Conservation (phyloP, 768 basidiomycete species). For the Lactarius evosmus region DNA sequence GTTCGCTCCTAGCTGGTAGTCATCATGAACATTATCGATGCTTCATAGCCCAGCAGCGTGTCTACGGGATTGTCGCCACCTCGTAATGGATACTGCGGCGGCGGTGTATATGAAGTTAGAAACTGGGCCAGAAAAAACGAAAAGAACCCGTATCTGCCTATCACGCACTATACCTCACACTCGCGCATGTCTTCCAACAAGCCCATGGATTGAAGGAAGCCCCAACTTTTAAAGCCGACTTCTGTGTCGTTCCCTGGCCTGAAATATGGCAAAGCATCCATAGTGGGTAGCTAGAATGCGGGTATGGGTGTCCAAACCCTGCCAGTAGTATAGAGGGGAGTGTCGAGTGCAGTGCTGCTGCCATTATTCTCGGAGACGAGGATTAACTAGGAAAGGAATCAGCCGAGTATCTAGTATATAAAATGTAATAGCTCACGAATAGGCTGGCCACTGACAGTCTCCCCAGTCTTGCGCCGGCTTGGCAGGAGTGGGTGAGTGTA, state of each 20-base stretch:
- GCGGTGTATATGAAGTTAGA: slow-evolving; percentile 28
- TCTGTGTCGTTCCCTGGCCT: slow-evolving; percentile 61
- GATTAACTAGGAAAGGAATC: too few species aligned
- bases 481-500: too few species aligned
- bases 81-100: slow-evolving; percentile 20
- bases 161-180: slow-evolving; percentile 72
- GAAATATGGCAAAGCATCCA: slow-evolving; percentile 66
- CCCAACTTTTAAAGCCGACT: slow-evolving; percentile 61
- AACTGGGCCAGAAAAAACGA: not conserved
- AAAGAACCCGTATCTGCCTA: slow-evolving; percentile 43
- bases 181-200: slow-evolving; percentile 75
- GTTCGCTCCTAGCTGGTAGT: not conserved
- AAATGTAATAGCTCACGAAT: too few species aligned
- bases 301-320: slow-evolving; percentile 71
- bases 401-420: too few species aligned
- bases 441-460: too few species aligned
- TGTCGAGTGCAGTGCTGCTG: slow-evolving; percentile 37
- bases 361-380: slow-evolving; percentile 38
- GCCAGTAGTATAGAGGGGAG: slow-evolving; percentile 60
- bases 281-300: slow-evolving; percentile 63
- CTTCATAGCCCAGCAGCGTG: slow-evolving; percentile 33
- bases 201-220: slow-evolving; percentile 71
- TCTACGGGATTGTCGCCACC: slow-evolving; percentile 28
- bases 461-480: too few species aligned
- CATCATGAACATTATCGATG: slow-evolving; percentile 20